phyloP scores from a whole-genome alignment of 1,284 basidiomycete genomes.

The Microstroma glucosiphilum region DNA sequence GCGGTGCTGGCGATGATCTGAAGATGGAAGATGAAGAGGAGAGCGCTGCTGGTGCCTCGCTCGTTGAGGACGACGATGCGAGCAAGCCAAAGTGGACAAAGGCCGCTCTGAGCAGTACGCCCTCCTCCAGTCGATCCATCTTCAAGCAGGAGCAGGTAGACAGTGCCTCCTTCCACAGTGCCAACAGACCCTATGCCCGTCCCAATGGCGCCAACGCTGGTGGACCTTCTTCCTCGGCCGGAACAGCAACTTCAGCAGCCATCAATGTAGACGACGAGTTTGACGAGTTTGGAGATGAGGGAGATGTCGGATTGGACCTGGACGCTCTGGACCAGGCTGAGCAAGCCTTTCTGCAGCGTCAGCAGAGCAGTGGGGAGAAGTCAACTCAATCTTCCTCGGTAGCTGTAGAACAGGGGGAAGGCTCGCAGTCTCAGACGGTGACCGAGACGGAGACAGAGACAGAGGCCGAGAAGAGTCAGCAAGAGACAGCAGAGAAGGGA shows the following conservation, averaged over 20 bases:
- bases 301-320: conserved; percentile 8
- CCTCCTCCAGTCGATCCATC: not conserved
- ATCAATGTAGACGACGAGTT: conserved; percentile 6
- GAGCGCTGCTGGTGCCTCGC: not conserved
- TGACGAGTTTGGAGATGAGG: conserved; percentile 7
- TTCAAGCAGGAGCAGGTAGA: not conserved
- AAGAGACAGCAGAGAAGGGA: too few species aligned
- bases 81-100: conserved; percentile 2
- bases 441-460: too few species aligned
- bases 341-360: not conserved
- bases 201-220: not conserved
- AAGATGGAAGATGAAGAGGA: not conserved
- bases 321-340: conserved; percentile 5
- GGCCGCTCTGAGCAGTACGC: not conserved
- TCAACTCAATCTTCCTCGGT: too few species aligned
- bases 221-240: not conserved
- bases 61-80: not conserved
- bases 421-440: too few species aligned
- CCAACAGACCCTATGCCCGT: not conserved
- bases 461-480: too few species aligned
- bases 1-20: not conserved
- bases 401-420: too few species aligned
- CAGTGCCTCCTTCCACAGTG: too few species aligned
- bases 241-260: conserved; percentile 1
- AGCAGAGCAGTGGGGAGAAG: too few species aligned